Evolutionary conservation across 2,329 filamentous ascomycete species (phyloP), one percentile per base, ranked within the genome.

Genomic region (Hymenoscyphus albidus): DNA sequence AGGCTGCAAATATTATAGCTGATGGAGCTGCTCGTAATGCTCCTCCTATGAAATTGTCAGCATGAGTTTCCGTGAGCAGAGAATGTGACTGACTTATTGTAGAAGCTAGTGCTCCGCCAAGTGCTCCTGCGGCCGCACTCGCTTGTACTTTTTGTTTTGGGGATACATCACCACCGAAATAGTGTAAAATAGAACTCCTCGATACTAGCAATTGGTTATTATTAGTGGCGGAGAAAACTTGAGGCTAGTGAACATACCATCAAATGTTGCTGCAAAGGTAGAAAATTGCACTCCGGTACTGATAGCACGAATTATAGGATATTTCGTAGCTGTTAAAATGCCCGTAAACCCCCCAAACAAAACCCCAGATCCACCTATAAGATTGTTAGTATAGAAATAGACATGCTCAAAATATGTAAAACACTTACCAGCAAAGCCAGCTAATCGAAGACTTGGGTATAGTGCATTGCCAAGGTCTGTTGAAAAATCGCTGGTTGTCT

Each of bases 231-330:
- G 58, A 13, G 13, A 42, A 54, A 12, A 63, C 73, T 60, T 39
- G 5, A 61, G 35, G 35, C 14, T 9, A 5, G 14, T 22, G 22
- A 22, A 64, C 85, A 73, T 80, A 88, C 89, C 88, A 82, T 88
- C 94, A 75, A 88, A 97, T 16, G 86, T 90, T 58, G 84, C 86
- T 42, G 92, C 92, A 48, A 96, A 82, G 54, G 85, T 83, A 76
- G 92, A 92, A 85, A 91, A 97, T 78, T 96, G 92, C 51, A 91
- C 80, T 18, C 91, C 90, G 27, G 89, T 88, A 44, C 88, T 83
- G 13, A 89, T 70, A 0, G 91, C 88, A 77, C 92, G 94, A 6
- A 94, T 77, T 2, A 86, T 82, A 3, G 91, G 88, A 54, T 14
- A 84, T 85, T 27, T 80, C 82, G 18, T 89, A 88, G 48, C 18